phyloP scores from a whole-genome alignment of 2,329 filamentous ascomycete species.

The Amylocarpus encephaloides region DNA sequence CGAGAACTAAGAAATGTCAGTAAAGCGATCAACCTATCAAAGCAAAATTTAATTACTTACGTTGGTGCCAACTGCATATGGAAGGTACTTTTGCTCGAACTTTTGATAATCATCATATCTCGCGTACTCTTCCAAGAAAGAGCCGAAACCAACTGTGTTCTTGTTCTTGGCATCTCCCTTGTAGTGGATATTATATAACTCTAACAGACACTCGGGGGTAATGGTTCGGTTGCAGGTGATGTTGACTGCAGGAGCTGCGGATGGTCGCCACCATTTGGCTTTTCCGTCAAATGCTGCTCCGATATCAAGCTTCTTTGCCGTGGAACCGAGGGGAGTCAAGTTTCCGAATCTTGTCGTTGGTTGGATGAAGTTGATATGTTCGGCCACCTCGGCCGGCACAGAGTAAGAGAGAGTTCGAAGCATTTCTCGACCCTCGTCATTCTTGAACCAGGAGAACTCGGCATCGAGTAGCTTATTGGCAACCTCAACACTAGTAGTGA shows the following conservation, averaged over 20 bases:
- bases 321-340: slow-evolving; percentile 10
- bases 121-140: slow-evolving; percentile 17
- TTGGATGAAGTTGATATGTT: slow-evolving; percentile 36
- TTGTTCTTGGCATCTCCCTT: slow-evolving; percentile 12
- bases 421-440: slow-evolving; percentile 25
- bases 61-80: slow-evolving; percentile 36
- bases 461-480: slow-evolving; percentile 35
- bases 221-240: slow-evolving; percentile 27
- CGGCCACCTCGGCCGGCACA: slow-evolving; percentile 31
- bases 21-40: not conserved
- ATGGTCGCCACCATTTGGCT: slow-evolving; percentile 7
- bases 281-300: slow-evolving; percentile 7
- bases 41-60: slow-evolving; percentile 1
- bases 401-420: slow-evolving; percentile 37
- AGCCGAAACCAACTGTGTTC: slow-evolving; percentile 16
- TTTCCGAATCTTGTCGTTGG: slow-evolving; percentile 36
- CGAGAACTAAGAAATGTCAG: slow-evolving; percentile 31
- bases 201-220: slow-evolving; percentile 29
- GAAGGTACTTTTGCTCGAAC: slow-evolving; percentile 40
- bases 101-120: slow-evolving; percentile 34
- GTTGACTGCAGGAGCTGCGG: slow-evolving; percentile 7
- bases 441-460: slow-evolving; percentile 35
- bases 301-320: slow-evolving; percentile 10
- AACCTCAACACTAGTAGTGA: slow-evolving; percentile 26
- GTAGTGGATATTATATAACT: slow-evolving; percentile 28